phyloP scores from a whole-genome alignment of 1,284 basidiomycete species.

The Leccinum pallidistipes region DNA sequence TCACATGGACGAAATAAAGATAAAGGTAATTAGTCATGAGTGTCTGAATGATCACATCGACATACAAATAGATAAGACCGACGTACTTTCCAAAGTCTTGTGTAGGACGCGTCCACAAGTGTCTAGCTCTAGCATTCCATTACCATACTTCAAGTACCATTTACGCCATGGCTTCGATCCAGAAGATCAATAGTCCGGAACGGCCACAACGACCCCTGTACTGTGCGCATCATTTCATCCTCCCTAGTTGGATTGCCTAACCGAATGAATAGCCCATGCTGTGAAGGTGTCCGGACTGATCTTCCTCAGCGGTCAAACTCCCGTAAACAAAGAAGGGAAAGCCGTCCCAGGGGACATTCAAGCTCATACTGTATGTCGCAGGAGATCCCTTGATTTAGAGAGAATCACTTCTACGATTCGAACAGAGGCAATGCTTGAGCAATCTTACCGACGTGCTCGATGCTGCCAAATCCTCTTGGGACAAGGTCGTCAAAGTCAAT shows the following conservation, averaged over 20 bases:
- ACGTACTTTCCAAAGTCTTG: background rate
- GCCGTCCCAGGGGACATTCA: slow-evolving; percentile 53
- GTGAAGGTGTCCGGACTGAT: slow-evolving; percentile 56
- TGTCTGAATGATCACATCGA: background rate
- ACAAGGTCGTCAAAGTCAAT: slow-evolving; percentile 54
- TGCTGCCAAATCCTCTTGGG: slow-evolving; percentile 56
- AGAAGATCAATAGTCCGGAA: slow-evolving; percentile 51
- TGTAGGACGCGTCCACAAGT: background rate
- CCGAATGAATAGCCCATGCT: slow-evolving; percentile 45
- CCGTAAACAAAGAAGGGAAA: slow-evolving; percentile 46
- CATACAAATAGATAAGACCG: slow-evolving; percentile 7
- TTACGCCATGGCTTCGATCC: slow-evolving; percentile 40
- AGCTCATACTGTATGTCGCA: slow-evolving; percentile 52
- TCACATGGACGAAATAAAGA: background rate
- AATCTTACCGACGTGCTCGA: slow-evolving; percentile 54
- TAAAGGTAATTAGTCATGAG: slow-evolving; percentile 3
- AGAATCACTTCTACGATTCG: background rate
- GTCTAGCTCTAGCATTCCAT: background rate
- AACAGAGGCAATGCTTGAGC: slow-evolving; percentile 53
- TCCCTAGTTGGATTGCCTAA: background rate
- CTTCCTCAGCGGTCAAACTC: slow-evolving; percentile 60
- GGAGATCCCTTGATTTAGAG: slow-evolving; percentile 1
- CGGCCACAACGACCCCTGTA: slow-evolving; percentile 46
- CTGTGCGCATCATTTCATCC: slow-evolving; percentile 37
- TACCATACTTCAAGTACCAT: background rate